phyloP scores from a whole-genome alignment of 805 yeast species.

The Candida montana region DNA sequence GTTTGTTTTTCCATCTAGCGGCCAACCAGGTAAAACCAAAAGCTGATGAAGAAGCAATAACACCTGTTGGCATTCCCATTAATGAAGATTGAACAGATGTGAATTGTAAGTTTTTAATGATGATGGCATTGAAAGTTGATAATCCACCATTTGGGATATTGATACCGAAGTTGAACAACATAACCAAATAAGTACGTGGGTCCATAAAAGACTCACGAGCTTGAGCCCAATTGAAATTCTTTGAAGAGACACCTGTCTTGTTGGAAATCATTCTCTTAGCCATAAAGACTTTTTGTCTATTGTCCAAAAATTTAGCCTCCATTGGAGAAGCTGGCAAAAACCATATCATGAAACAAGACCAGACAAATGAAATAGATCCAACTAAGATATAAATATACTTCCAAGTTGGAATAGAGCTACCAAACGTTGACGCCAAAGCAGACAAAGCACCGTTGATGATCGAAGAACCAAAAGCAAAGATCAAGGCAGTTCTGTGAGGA shows the following conservation, averaged over 20 bases:
- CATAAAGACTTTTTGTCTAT: constrained; percentile 40
- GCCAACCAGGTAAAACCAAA: constrained; percentile 29
- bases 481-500: constrained; percentile 38
- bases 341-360: constrained; percentile 28
- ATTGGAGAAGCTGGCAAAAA: constrained; percentile 46
- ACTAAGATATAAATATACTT: constrained; percentile 43
- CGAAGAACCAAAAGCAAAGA: constrained; percentile 36
- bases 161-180: constrained; percentile 28
- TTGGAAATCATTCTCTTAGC: constrained; percentile 36
- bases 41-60: constrained; percentile 28
- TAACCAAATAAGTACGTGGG: constrained; percentile 29
- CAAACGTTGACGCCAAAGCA: constrained; percentile 36
- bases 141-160: constrained; percentile 33
- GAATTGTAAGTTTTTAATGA: constrained; percentile 22
- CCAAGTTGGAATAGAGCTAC: constrained; percentile 37
- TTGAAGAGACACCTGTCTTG: constrained; percentile 40
- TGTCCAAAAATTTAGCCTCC: constrained; percentile 34
- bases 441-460: constrained; percentile 32
- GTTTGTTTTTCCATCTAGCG: constrained; percentile 27
- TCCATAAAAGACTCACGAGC: constrained; percentile 39
- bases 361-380: constrained; percentile 42
- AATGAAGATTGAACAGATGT: constrained; percentile 21
- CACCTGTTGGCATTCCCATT: constrained; percentile 27
- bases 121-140: constrained; percentile 24
- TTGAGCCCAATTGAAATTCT: constrained; percentile 36